Conservation (phyloP, 139 green algal genomes). For the Dunaliella sp. region DNA sequence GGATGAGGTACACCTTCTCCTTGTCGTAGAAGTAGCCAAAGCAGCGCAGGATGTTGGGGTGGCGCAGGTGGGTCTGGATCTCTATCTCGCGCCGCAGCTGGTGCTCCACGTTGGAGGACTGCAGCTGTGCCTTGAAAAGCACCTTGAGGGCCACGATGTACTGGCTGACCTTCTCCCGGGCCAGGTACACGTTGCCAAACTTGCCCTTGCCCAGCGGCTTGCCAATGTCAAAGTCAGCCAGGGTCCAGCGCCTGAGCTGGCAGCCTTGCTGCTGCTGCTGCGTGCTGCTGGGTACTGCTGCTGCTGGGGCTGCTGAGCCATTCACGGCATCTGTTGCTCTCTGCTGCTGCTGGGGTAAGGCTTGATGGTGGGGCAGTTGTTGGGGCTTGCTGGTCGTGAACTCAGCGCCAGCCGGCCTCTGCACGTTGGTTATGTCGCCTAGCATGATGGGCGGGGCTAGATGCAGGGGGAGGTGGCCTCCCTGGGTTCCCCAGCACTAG, state of each 20-base stretch:
- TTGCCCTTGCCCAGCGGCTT: constrained; percentile 93
- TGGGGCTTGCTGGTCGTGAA: neutral
- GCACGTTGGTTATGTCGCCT: neutral
- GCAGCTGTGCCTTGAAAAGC: constrained; percentile 96
- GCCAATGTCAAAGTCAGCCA: constrained; percentile 98
- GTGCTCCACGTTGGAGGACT: constrained; percentile 94
- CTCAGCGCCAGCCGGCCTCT: neutral
- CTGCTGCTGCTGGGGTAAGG: neutral
- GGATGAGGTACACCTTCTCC: constrained; percentile 94
- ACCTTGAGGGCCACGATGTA: constrained; percentile 98
- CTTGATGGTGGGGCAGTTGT: neutral
- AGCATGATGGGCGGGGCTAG: neutral
- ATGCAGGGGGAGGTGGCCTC: no score
- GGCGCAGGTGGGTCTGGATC: constrained; percentile 96
- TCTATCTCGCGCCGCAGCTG: constrained; percentile 97
- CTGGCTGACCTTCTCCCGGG: constrained; percentile 85
- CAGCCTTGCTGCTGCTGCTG: neutral
- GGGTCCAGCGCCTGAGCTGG: constrained; percentile 58
- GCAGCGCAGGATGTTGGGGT: constrained; percentile 97
- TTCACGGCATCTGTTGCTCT: no score
- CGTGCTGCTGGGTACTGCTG: neutral
- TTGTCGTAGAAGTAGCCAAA: constrained; percentile 98
- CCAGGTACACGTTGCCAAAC: constrained; percentile 99
- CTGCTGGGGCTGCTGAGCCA: neutral
- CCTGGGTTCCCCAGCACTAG: no score